A percentile compares a stretch with the other conserved stretches of the same genome.
Conservation (phyloP, 1,284 basidiomycete species). For the Irpex lacteus region DNA sequence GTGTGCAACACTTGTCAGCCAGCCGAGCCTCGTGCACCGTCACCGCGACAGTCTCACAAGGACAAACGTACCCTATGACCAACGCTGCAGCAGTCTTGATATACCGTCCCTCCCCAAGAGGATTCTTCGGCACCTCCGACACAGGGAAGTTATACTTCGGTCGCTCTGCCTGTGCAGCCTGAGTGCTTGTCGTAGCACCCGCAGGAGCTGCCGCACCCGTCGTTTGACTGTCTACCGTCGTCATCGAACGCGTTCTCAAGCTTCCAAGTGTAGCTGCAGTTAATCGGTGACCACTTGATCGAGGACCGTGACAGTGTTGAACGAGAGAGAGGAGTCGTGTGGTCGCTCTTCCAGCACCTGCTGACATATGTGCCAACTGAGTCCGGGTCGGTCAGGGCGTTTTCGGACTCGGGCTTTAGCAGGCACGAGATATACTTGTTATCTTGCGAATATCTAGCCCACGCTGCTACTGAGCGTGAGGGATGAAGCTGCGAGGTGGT, state of each 20-base stretch:
- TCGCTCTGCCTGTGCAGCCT: neutral
- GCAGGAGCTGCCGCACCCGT: slow-evolving; percentile 12
- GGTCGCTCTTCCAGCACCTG: slow-evolving; percentile 7
- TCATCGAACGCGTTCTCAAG: slow-evolving; percentile 1
- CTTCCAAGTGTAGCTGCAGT: neutral
- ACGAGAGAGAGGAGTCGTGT: slow-evolving; percentile 15
- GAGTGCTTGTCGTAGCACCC: neutral
- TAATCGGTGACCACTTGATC: neutral
- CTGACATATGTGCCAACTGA: neutral
- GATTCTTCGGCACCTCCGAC: slow-evolving; percentile 58
- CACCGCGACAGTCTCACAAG: neutral
- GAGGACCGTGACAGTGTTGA: slow-evolving; percentile 14
- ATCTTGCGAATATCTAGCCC: neutral
- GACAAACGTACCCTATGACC: slow-evolving; percentile 64
- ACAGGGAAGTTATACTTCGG: slow-evolving; percentile 39
- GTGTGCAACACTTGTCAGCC: neutral
- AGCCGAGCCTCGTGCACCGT: neutral
- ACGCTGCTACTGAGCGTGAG: neutral
- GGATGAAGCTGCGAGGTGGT: neutral
- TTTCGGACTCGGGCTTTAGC: neutral
- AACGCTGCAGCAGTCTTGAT: slow-evolving; percentile 74
- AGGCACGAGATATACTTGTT: neutral
- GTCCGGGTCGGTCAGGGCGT: neutral
- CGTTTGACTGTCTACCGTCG: slow-evolving; percentile 11
- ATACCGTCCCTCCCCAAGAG: slow-evolving; percentile 63